Evolutionary conservation across 306 rosid genomes (phyloP).

Genomic region (Quercus wislizeni): DNA sequence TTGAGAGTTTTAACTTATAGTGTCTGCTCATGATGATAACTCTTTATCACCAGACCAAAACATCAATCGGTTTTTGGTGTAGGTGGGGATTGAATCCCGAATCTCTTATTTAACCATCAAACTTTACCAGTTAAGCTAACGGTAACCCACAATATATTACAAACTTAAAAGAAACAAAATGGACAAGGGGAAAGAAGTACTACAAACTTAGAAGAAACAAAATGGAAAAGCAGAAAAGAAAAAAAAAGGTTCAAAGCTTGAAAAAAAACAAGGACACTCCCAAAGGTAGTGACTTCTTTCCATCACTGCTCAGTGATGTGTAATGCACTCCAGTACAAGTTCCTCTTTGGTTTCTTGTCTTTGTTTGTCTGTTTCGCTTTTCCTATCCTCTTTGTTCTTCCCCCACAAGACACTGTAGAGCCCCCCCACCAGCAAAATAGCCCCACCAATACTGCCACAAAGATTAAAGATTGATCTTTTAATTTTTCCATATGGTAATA

Average conservation of each 20-base stretch:
- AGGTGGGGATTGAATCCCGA: rapidly evolving
- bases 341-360: constrained; percentile 45
- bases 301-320: constrained; percentile 34
- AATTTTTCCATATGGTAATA: not conserved
- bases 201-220: not conserved
- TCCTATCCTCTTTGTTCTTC: constrained; percentile 54
- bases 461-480: not conserved
- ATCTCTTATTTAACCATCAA: too few relatives aligned
- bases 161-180: too few relatives aligned
- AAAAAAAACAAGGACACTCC: too few relatives aligned
- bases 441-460: constrained; percentile 71
- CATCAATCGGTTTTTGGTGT: too few relatives aligned
- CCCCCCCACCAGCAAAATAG: constrained; percentile 63
- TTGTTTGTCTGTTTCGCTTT: constrained; percentile 18
- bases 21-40: rapidly evolving
- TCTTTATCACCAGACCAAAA: rapidly evolving
- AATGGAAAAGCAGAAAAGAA: not conserved
- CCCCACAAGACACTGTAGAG: constrained; percentile 88
- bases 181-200: too few relatives aligned
- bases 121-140: too few relatives aligned
- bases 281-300: not conserved
- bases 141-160: too few relatives aligned
- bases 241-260: not conserved
- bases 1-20: rapidly evolving
- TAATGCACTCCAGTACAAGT: constrained; percentile 45